Percentiles rank a stretch among this genome's conserved stretches.
Evolutionary conservation across 116 monocot genomes (phyloP).

Genomic region (Cymodocea nodosa): DNA sequence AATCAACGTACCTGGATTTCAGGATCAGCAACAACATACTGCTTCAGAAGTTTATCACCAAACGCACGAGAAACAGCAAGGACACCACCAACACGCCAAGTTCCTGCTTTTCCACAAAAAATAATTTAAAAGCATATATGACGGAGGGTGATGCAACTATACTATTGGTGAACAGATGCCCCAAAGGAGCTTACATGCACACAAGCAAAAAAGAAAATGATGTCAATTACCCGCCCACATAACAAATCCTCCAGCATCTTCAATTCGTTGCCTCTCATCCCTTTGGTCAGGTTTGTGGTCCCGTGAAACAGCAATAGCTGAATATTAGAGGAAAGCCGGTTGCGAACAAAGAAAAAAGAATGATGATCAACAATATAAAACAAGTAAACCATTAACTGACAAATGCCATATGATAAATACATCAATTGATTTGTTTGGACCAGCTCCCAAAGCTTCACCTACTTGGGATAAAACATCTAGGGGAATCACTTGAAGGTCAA

Average conservation of each 20-base stretch:
- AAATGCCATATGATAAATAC: no score
- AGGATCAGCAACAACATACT: constrained; percentile 83
- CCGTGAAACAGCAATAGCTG: constrained; percentile 86
- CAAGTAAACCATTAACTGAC: no score
- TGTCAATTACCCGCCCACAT: constrained; percentile 78
- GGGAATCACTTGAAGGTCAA: no score
- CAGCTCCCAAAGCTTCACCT: no score
- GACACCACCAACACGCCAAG: constrained; percentile 92
- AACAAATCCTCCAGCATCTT: constrained; percentile 90
- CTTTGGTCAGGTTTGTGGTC: constrained; percentile 92
- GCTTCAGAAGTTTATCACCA: constrained; percentile 76
- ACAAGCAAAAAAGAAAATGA: neutral
- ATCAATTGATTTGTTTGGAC: no score
- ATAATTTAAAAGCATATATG: no score
- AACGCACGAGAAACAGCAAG: constrained; percentile 97
- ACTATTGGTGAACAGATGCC: no score
- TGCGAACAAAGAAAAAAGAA: neutral
- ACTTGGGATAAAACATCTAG: no score
- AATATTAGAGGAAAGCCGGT: neutral
- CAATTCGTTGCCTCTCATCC: constrained; percentile 82
- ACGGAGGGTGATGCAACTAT: no score
- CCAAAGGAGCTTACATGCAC: no score
- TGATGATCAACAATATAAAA: no score
- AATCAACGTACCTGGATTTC: constrained; percentile 53
- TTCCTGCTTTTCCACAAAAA: constrained; percentile 28